Evolutionary conservation across 106 monocot species (phyloP).

Genomic region (Platanthera zijinensis): DNA sequence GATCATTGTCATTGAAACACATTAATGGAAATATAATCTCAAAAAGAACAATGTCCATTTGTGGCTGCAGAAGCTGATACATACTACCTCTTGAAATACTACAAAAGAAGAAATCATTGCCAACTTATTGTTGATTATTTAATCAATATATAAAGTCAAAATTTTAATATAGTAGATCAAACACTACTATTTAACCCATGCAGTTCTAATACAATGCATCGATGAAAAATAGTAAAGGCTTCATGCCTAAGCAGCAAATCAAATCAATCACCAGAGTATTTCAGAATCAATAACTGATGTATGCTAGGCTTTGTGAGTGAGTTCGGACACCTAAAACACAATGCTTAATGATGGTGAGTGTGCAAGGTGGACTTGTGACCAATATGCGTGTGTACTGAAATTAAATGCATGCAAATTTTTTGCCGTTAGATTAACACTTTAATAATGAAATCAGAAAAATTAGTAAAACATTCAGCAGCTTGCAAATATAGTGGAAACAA

Average conservation of each 20-base stretch:
- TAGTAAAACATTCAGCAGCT: no score
- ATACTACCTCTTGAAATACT: conserved; percentile 81
- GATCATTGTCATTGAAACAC: conserved; percentile 95
- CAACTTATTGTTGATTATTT: neutral
- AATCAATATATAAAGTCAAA: neutral
- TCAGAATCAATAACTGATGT: neutral
- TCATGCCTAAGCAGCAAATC: neutral
- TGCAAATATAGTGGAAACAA: no score
- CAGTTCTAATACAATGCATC: neutral
- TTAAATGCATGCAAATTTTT: no score
- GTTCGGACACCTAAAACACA: no score
- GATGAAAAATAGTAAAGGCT: neutral
- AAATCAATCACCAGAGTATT: neutral
- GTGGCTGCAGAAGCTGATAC: conserved; percentile 80
- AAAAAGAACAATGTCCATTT: conserved; percentile 81
- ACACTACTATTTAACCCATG: neutral
- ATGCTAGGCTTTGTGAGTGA: no score
- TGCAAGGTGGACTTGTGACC: no score
- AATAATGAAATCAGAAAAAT: no score
- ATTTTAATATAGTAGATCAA: neutral
- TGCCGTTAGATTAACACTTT: no score
- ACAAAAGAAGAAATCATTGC: conserved; percentile 12
- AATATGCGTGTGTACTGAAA: no score
- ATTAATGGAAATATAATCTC: conserved; percentile 97
- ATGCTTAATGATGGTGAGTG: no score